Evolutionary conservation across 2,329 filamentous ascomycete species (phyloP).

Genomic region (Phialophora macrospora): DNA sequence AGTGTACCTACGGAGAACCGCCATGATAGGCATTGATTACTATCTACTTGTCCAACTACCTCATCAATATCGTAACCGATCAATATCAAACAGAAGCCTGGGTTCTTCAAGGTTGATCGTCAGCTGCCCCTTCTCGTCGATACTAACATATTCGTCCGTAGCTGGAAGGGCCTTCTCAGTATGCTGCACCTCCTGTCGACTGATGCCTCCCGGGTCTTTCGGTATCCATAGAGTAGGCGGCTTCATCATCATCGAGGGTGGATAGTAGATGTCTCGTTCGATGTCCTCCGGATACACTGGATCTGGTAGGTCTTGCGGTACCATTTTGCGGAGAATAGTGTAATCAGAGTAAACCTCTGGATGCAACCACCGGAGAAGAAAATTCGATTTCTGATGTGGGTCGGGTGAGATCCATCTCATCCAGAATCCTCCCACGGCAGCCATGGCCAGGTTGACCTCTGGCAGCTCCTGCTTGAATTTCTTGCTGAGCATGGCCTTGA

Average conservation of each 20-base stretch:
- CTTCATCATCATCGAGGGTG: constrained; percentile 68
- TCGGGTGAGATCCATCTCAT: constrained; percentile 32
- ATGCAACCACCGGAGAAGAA: constrained; percentile 48
- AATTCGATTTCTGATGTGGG: constrained; percentile 31
- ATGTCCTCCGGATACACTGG: constrained; percentile 67
- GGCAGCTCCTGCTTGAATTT: constrained; percentile 26
- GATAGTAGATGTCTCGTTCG: constrained; percentile 70
- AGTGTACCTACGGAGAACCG: not conserved
- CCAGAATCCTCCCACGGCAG: constrained; percentile 21
- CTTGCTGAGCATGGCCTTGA: constrained; percentile 26
- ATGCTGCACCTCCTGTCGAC: constrained; percentile 76
- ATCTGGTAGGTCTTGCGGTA: constrained; percentile 35
- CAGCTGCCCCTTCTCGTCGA: constrained; percentile 28
- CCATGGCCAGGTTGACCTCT: constrained; percentile 17
- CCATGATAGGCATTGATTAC: not conserved
- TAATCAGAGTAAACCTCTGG: constrained; percentile 34
- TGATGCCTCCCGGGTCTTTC: constrained; percentile 73
- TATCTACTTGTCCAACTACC: not conserved
- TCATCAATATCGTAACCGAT: constrained; percentile 29
- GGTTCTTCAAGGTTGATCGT: constrained; percentile 28
- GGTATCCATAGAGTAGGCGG: constrained; percentile 81
- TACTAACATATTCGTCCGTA: constrained; percentile 32
- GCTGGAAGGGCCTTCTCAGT: constrained; percentile 37
- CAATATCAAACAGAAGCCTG: constrained; percentile 29
- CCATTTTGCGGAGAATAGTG: constrained; percentile 29